These are phyloP conservation scores for Penicillium corylophilum DNA, from an alignment of 2,329 filamentous ascomycete species.

Conservation along the genomic window DNA sequence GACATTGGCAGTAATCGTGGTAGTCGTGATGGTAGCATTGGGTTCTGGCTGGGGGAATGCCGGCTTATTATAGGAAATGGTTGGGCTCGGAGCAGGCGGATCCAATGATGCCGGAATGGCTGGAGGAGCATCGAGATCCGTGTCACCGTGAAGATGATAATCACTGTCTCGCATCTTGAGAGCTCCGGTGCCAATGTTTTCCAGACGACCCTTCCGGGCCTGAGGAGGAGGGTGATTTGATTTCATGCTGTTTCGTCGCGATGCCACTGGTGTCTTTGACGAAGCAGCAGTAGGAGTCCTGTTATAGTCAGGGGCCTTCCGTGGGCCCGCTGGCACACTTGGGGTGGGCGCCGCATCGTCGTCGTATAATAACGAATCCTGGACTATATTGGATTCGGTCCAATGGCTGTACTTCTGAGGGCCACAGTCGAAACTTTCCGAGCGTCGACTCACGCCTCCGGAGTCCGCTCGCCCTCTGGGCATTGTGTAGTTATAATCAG, in stretches of 20 bases:
- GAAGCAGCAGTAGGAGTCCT: constrained; percentile 21
- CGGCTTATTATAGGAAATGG: constrained; percentile 52
- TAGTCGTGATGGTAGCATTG: constrained; percentile 31
- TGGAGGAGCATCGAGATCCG: constrained; percentile 38
- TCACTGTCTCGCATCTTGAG: constrained; percentile 34
- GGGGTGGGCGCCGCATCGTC: constrained; percentile 85
- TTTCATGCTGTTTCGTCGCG: constrained; percentile 45
- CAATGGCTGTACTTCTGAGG: constrained; percentile 34
- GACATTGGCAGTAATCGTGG: constrained; percentile 8
- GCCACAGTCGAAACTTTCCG: constrained; percentile 47
- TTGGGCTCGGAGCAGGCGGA: constrained; percentile 54
- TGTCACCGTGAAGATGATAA: constrained; percentile 25
- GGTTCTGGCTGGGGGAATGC: constrained; percentile 42
- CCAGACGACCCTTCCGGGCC: constrained; percentile 37
- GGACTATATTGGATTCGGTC: constrained; percentile 17
- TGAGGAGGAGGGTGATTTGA: constrained; percentile 41
- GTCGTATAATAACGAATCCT: constrained; percentile 29
- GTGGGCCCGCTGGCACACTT: constrained; percentile 76
- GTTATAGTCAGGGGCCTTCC: constrained; percentile 48
- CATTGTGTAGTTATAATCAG: constrained; percentile 63
- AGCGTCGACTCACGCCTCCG: constrained; percentile 36
- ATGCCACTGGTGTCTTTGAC: constrained; percentile 34
- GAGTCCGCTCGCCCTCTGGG: constrained; percentile 33
- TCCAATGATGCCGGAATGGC: constrained; percentile 47
- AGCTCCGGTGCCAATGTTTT: constrained; percentile 39